These are phyloP conservation scores for Pseudogymnoascus sp. DNA, from an alignment of 2,329 filamentous ascomycete genomes.

Conservation along the genomic window DNA sequence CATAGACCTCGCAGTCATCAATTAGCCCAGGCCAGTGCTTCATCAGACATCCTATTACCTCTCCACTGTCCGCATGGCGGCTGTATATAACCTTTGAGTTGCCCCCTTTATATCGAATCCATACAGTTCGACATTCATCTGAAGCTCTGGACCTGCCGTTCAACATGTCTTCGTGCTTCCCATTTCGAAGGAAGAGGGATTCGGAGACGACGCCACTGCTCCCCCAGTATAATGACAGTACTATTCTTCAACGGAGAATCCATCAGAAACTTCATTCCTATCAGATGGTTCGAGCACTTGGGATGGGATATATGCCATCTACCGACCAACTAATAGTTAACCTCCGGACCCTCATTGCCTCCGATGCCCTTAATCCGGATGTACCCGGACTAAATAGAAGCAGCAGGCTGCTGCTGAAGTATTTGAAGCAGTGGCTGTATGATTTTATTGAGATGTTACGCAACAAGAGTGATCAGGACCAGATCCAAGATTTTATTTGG, in stretches of 20 bases:
- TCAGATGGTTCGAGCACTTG: slow-evolving; percentile 78
- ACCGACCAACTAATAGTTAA: slow-evolving; percentile 78
- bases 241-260: slow-evolving; percentile 65
- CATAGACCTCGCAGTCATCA: not conserved
- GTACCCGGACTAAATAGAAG: slow-evolving; percentile 69
- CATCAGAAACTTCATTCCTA: slow-evolving; percentile 90
- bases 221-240: slow-evolving; percentile 77
- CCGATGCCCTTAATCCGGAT: slow-evolving; percentile 70
- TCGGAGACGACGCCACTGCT: slow-evolving; percentile 58
- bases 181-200: slow-evolving; percentile 25
- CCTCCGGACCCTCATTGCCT: slow-evolving; percentile 68
- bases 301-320: slow-evolving; percentile 83
- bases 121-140: not conserved
- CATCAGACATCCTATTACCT: not conserved
- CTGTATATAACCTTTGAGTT: not conserved
- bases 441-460: slow-evolving; percentile 75
- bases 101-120: not conserved
- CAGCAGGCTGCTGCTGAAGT: slow-evolving; percentile 65
- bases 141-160: not conserved
- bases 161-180: slow-evolving; percentile 29
- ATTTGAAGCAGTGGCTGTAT: slow-evolving; percentile 65
- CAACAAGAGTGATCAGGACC: slow-evolving; percentile 76
- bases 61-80: not conserved
- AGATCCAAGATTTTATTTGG: slow-evolving; percentile 91
- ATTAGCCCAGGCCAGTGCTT: not conserved